A percentile compares a stretch with the other conserved stretches of the same genome.
Conservation (phyloP, 2,329 filamentous ascomycete species). For the Cladosporium sp. region DNA sequence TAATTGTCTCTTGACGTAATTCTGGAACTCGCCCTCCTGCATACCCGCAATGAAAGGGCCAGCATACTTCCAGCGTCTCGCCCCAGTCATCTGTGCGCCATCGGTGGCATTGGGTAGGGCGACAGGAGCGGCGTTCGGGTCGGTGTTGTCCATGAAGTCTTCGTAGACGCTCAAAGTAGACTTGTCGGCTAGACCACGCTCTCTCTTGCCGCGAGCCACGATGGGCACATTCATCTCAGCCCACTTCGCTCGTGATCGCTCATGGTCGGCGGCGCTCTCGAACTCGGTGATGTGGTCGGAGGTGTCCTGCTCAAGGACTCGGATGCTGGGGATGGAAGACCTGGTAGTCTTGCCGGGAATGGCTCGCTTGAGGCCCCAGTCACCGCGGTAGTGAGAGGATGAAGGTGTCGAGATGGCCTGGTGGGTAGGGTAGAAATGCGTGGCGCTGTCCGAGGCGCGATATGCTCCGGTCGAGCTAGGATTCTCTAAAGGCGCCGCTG, state of each 20-base stretch:
- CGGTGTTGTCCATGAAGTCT: constrained; percentile 42
- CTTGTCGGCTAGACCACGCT: constrained; percentile 15
- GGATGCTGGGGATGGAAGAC: constrained; percentile 66
- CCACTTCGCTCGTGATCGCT: constrained; percentile 77
- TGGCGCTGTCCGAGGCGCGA: constrained; percentile 64
- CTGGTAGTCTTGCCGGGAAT: constrained; percentile 73
- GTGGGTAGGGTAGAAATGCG: constrained; percentile 72
- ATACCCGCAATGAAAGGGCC: constrained; percentile 57
- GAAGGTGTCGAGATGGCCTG: constrained; percentile 76
- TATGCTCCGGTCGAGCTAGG: constrained; percentile 46
- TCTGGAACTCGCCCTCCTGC: constrained; percentile 52
- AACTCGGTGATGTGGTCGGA: constrained; percentile 88
- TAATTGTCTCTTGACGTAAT: constrained; percentile 46
- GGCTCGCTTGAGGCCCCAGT: constrained; percentile 89
- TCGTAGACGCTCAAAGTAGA: constrained; percentile 37
- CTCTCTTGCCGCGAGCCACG: constrained; percentile 38
- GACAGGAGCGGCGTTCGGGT: constrained; percentile 22
- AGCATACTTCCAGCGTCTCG: constrained; percentile 52
- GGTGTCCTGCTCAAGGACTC: constrained; percentile 75
- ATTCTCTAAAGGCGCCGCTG: constrained; percentile 49
- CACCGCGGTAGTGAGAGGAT: constrained; percentile 68
- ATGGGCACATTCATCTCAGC: constrained; percentile 75
- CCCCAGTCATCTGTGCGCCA: constrained; percentile 13
- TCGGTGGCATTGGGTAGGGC: constrained; percentile 14
- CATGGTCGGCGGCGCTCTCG: constrained; percentile 74